Base-by-base conservation (phyloP, 139 green algal genomes). In the Chlamydomonas sp. region DNA sequence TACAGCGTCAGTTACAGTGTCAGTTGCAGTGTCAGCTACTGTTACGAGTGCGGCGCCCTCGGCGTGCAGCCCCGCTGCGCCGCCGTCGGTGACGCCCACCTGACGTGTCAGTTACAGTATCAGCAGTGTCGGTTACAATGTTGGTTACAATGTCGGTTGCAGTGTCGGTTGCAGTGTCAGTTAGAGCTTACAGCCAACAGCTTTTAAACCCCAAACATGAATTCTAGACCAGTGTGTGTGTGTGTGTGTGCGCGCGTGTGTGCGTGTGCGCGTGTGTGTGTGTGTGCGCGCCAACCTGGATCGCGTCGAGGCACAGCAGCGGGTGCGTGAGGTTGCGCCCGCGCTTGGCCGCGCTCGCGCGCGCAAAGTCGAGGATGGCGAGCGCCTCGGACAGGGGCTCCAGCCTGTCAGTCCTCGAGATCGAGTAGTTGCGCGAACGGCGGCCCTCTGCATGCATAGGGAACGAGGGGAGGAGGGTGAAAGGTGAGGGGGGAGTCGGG, bases 51-150 rank as follows among this genome's bases (percentile, higher is more conserved):
- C 79, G 48, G 87, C 77, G 2, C 74, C 75, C 71, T 96, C 89
- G n/a, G n/a, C n/a, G n/a, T n/a, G 93, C 97, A 36, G 85, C 85
- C 70, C 98, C 98, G 73, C 93, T 93, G 63, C 73, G 88, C 30
- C 93, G 93, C 93, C 98, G 98, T 54, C 49, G 49, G 5, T 61
- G 6, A 61, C 49, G 31, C 5, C n/a, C n/a, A n/a, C n/a, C n/a
- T n/a, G n/a, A n/a, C n/a, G n/a, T n/a, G n/a, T n/a, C n/a, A n/a
- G n/a, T n/a, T n/a, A n/a, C n/a, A n/a, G n/a, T n/a, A n/a, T n/a
- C n/a, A n/a, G n/a, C n/a, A n/a, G n/a, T n/a, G n/a, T n/a, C n/a
- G n/a, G n/a, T n/a, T n/a, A n/a, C n/a, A n/a, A n/a, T n/a, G n/a
- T n/a, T n/a, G n/a, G n/a, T n/a, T n/a, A n/a, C n/a, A n/a, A n/a